Conservation (phyloP, 2,329 filamentous ascomycete genomes). For the Leptographium wingfieldii region DNA sequence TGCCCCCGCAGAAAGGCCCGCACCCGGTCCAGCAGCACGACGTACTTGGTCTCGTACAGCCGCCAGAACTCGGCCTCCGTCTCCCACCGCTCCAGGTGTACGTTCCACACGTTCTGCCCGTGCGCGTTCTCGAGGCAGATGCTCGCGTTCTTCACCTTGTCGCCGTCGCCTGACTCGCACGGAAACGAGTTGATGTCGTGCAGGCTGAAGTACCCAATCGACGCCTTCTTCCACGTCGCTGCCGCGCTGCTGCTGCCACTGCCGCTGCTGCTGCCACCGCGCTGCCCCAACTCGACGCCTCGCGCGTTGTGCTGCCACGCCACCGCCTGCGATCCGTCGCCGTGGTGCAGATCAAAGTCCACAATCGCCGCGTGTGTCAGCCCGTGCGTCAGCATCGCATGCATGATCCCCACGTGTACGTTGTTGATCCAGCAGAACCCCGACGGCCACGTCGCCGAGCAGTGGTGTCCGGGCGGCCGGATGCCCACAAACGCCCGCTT, state of each 20-base stretch:
- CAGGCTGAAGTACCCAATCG: constrained; percentile 90
- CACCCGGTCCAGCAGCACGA: constrained; percentile 66
- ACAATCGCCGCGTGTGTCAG: constrained; percentile 89
- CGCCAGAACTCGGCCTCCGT: constrained; percentile 76
- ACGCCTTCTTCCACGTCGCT: constrained; percentile 64
- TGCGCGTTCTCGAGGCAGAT: constrained; percentile 91
- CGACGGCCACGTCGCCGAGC: constrained; percentile 76
- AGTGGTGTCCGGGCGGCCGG: constrained; percentile 89
- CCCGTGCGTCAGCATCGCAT: constrained; percentile 71
- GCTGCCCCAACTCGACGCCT: constrained; percentile 28
- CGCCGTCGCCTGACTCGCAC: constrained; percentile 84
- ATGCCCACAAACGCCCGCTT: constrained; percentile 83
- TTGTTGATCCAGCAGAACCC: constrained; percentile 99
- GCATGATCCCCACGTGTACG: constrained; percentile 90
- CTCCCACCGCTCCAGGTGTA: constrained; percentile 83
- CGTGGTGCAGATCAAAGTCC: constrained; percentile 85
- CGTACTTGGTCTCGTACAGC: constrained; percentile 71
- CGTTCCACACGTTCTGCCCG: constrained; percentile 89
- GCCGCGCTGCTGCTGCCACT: constrained; percentile 28
- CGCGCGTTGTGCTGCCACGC: constrained; percentile 81
- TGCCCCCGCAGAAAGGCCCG: constrained; percentile 64
- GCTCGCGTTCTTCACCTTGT: constrained; percentile 89
- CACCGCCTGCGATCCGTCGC: constrained; percentile 91
- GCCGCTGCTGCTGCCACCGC: background rate
- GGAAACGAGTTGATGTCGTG: constrained; percentile 99